Conservation (phyloP, 1,284 basidiomycete species). For the Stereum hirsutum region DNA sequence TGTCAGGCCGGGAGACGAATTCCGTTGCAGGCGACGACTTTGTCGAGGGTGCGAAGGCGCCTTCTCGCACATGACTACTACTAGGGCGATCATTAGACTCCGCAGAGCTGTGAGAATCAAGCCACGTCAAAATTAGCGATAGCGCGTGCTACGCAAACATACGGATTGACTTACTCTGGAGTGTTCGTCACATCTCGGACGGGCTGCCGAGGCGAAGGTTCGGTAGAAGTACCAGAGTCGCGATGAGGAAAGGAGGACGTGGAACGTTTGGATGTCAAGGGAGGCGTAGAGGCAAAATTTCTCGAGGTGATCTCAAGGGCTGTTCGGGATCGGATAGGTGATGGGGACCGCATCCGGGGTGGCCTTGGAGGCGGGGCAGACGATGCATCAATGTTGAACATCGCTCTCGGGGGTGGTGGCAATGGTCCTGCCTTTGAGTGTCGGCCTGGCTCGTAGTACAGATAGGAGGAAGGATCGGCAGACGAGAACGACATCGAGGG, state of each 20-base stretch:
- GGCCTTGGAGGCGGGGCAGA: constrained; percentile 54
- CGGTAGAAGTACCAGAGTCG: background rate
- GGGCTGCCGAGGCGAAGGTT: background rate
- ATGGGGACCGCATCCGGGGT: constrained; percentile 49
- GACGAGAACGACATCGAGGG: background rate
- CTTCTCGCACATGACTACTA: constrained; percentile 50
- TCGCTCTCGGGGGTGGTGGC: constrained; percentile 53
- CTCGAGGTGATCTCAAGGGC: background rate
- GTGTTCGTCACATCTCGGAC: constrained; percentile 1
- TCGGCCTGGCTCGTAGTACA: constrained; percentile 56
- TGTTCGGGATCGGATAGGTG: constrained; percentile 14
- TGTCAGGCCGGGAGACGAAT: too few relatives aligned
- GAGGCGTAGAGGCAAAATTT: constrained; percentile 7
- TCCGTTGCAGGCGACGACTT: too few relatives aligned
- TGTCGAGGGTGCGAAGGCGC: constrained; percentile 55
- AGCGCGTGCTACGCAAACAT: too few relatives aligned
- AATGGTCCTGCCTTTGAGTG: constrained; percentile 66
- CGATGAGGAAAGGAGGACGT: background rate
- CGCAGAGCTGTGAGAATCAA: background rate
- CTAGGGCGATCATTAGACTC: too few relatives aligned
- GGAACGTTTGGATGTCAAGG: constrained; percentile 1
- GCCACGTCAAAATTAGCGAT: background rate
- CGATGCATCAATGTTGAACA: constrained; percentile 34
- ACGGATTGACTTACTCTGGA: background rate
- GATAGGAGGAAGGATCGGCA: constrained; percentile 27